Evolutionary conservation across 2,329 filamentous ascomycete species (phyloP).

Genomic region (Ceratocystis papillata): DNA sequence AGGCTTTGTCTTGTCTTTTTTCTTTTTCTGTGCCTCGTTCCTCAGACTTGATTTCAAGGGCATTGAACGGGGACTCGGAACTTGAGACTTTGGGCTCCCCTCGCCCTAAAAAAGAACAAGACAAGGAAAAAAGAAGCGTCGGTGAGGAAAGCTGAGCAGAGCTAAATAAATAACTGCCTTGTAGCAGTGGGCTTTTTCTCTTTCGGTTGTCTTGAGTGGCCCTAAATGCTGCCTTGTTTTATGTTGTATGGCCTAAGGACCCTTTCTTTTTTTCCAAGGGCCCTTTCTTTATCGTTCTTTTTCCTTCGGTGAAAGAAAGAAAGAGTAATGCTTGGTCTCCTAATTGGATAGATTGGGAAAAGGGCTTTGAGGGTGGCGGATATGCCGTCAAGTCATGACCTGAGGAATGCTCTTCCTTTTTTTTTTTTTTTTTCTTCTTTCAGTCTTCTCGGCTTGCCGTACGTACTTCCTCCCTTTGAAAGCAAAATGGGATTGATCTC

Average conservation of each 20-base stretch:
- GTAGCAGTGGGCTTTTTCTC: neutral
- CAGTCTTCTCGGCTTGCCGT: neutral
- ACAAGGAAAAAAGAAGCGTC: too few relatives aligned
- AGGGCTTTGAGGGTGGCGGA: slow-evolving; percentile 3
- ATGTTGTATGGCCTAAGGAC: neutral
- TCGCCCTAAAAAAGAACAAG: too few relatives aligned
- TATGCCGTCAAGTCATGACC: slow-evolving; percentile 10
- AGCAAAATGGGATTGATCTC: neutral
- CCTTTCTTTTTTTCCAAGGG: slow-evolving; percentile 4
- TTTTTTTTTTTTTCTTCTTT: neutral
- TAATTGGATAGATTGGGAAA: neutral
- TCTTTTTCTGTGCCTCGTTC: neutral
- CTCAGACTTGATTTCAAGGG: neutral
- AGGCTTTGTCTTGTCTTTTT: slow-evolving; percentile 10
- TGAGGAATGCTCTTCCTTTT: neutral
- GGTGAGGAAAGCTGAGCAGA: neutral
- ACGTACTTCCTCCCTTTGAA: neutral
- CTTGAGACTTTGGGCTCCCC: too few relatives aligned
- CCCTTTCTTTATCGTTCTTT: neutral
- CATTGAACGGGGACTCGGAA: neutral
- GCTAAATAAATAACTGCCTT: neutral
- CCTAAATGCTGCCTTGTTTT: neutral
- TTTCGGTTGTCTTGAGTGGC: neutral
- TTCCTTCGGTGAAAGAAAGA: neutral
- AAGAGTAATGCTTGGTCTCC: neutral